Percentiles rank a stretch among this genome's conserved stretches.
Conservation (phyloP, 2,329 filamentous ascomycete genomes). For the Ambrosiella xylebori region DNA sequence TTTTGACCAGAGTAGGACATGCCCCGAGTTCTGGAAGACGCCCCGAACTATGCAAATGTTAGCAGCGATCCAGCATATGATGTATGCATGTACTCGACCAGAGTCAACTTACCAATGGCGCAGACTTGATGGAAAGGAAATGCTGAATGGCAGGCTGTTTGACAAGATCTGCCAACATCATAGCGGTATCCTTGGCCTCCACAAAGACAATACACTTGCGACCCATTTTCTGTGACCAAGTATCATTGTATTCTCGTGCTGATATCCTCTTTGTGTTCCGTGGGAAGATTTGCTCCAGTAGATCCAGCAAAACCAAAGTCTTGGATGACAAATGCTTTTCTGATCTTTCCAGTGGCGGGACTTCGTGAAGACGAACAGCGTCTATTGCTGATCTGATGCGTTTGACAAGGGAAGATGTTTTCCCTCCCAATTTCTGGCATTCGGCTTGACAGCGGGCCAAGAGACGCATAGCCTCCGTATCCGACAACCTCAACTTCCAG, state of each 20-base stretch:
- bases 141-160: conserved; percentile 35
- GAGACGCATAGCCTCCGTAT: conserved; percentile 43
- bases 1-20: conserved; percentile 61
- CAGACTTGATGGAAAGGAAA: conserved; percentile 36
- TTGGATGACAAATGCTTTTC: conserved; percentile 48
- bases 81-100: conserved; percentile 10
- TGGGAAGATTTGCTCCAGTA: conserved; percentile 47
- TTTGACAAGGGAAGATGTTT: not conserved
- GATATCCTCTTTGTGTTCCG: conserved; percentile 28
- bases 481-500: conserved; percentile 54
- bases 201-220: conserved; percentile 76
- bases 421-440: not conserved
- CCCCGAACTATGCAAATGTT: conserved; percentile 14
- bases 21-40: conserved; percentile 19
- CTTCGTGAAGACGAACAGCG: not conserved
- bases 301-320: conserved; percentile 42
- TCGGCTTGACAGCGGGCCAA: conserved; percentile 30
- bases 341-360: not conserved
- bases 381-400: not conserved
- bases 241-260: no score
- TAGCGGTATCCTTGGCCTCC: conserved; percentile 58
- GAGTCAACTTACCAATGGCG: conserved; percentile 37
- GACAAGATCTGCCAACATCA: conserved; percentile 54
- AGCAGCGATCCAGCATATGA: conserved; percentile 15
- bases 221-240: no score